Evolutionary conservation across 108 stramenopile species (phyloP).

Genomic region (Conticribra guillardii): DNA sequence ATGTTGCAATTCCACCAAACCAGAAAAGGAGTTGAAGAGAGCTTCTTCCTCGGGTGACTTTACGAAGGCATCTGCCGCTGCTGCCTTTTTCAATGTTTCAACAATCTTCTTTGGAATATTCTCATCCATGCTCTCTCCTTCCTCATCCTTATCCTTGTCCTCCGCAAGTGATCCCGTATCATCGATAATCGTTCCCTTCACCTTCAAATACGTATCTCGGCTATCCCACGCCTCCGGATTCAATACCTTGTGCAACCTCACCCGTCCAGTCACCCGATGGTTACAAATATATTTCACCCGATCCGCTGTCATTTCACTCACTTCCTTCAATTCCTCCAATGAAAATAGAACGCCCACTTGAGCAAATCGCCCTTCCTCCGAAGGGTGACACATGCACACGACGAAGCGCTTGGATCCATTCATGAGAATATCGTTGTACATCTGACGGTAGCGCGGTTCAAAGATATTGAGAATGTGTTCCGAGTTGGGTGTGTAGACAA

Average conservation of each 20-base stretch:
- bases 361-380: slow-evolving; percentile 78
- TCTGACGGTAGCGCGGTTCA: slow-evolving; percentile 90
- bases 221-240: slow-evolving; percentile 80
- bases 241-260: slow-evolving; percentile 68
- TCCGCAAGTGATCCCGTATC: slow-evolving; percentile 54
- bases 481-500: slow-evolving; percentile 89
- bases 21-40: slow-evolving; percentile 53
- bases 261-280: slow-evolving; percentile 82
- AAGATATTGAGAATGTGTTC: slow-evolving; percentile 90
- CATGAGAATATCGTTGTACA: slow-evolving; percentile 91
- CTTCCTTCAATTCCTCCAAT: slow-evolving; percentile 86
- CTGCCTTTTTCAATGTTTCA: slow-evolving; percentile 20
- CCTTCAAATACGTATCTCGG: slow-evolving; percentile 78
- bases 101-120: slow-evolving; percentile 30
- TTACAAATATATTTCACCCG: slow-evolving; percentile 90
- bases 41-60: slow-evolving; percentile 55
- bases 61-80: slow-evolving; percentile 8
- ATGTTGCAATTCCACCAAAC: slow-evolving; percentile 76
- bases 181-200: slow-evolving; percentile 74
- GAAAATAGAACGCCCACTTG: slow-evolving; percentile 81
- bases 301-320: slow-evolving; percentile 80
- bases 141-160: slow-evolving; percentile 27
- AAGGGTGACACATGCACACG: slow-evolving; percentile 77
- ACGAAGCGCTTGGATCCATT: slow-evolving; percentile 86
- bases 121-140: slow-evolving; percentile 22